These are phyloP conservation scores for Candida insectalens DNA, from an alignment of 805 yeast species.

Conservation along the genomic window DNA sequence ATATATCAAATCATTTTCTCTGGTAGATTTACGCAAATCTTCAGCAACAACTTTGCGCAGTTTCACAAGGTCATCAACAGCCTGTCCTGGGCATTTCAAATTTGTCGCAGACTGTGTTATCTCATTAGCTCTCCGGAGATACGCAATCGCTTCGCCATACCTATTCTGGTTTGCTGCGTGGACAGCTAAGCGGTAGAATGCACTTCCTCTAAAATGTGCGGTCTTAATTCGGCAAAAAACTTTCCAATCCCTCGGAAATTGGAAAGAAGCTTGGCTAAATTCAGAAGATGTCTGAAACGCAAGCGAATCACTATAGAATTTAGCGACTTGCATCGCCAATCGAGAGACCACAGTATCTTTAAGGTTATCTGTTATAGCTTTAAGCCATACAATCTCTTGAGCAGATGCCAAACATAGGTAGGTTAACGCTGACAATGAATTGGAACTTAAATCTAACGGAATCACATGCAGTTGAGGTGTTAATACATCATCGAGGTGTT, in stretches of 20 bases:
- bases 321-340: constrained; percentile 53
- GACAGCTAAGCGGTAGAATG: constrained; percentile 53
- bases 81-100: constrained; percentile 13
- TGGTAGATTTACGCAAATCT: constrained; percentile 45
- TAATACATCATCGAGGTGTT: constrained; percentile 19
- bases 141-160: constrained; percentile 66
- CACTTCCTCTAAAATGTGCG: constrained; percentile 61
- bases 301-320: constrained; percentile 40
- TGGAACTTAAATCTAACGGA: constrained; percentile 38
- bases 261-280: constrained; percentile 25
- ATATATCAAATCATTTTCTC: constrained; percentile 77
- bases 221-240: constrained; percentile 50
- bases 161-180: constrained; percentile 36
- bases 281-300: constrained; percentile 18
- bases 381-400: constrained; percentile 79
- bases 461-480: constrained; percentile 12
- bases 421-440: constrained; percentile 41
- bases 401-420: constrained; percentile 69
- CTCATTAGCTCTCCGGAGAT: constrained; percentile 35
- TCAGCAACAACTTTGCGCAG: constrained; percentile 35
- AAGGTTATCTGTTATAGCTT: constrained; percentile 40
- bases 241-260: constrained; percentile 44
- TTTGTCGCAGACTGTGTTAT: neutral
- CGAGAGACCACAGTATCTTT: constrained; percentile 56
- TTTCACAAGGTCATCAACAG: constrained; percentile 42